A percentile compares a stretch with the other conserved stretches of the same genome.
These are phyloP conservation scores for Omphalotus olearius DNA, from an alignment of 1,284 basidiomycete species.

Conservation along the genomic window DNA sequence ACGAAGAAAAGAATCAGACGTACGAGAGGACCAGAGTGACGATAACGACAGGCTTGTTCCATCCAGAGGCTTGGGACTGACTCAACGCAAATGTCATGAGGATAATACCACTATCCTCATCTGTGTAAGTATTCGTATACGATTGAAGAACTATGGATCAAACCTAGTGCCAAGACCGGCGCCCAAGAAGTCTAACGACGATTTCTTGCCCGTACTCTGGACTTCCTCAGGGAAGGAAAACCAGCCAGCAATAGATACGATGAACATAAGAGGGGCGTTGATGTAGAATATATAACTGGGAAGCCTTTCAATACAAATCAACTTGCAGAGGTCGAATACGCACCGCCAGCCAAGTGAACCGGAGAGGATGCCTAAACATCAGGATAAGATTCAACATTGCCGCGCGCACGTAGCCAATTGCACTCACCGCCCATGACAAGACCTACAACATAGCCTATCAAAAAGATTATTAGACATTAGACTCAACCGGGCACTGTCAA, in stretches of 20 bases:
- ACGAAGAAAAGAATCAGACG: background rate
- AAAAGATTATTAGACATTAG: too few relatives aligned
- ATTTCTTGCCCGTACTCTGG: background rate
- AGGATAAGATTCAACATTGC: background rate
- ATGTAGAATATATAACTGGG: conserved; percentile 8
- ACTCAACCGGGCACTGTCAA: too few relatives aligned
- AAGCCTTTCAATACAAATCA: background rate
- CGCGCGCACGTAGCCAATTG: background rate
- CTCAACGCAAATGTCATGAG: conserved; percentile 6
- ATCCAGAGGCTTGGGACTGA: conserved; percentile 6
- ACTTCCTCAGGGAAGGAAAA: background rate
- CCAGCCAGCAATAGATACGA: conserved; percentile 1
- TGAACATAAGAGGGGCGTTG: conserved; percentile 4
- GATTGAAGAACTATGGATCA: background rate
- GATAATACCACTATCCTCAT: background rate
- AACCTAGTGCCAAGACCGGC: conserved; percentile 4
- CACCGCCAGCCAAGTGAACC: conserved; percentile 2
- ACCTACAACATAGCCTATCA: conserved; percentile 2
- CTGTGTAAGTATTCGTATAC: background rate
- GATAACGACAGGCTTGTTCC: conserved; percentile 7
- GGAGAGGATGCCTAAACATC: background rate
- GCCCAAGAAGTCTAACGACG: conserved; percentile 4
- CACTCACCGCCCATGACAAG: conserved; percentile 3
- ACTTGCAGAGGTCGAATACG: background rate
- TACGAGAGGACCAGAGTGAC: conserved; percentile 5